These are phyloP conservation scores for Tubosaeta brunneosetosa DNA, from an alignment of 768 basidiomycete genomes.

Conservation along the genomic window DNA sequence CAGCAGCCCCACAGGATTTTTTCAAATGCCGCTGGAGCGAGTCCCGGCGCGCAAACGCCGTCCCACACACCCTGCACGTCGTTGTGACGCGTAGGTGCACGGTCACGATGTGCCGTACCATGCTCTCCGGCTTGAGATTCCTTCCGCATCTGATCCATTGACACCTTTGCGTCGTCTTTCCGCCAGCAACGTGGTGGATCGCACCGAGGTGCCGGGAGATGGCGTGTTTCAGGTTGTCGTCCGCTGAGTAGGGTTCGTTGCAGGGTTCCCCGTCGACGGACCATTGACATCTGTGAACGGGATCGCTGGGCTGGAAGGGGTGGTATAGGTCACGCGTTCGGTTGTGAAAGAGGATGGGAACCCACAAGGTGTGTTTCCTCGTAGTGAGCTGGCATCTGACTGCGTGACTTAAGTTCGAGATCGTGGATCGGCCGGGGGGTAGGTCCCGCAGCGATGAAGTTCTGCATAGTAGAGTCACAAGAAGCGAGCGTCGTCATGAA, in stretches of 20 bases:
- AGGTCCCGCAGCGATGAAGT: no score
- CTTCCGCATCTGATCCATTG: constrained; percentile 18
- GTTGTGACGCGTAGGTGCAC: constrained; percentile 17
- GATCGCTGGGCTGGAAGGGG: constrained; percentile 1
- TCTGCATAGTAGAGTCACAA: neutral
- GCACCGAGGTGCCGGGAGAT: constrained; percentile 10
- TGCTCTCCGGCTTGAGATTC: constrained; percentile 23
- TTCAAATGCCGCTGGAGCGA: constrained; percentile 23
- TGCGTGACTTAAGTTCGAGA: neutral
- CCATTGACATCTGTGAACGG: constrained; percentile 8
- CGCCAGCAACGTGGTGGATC: constrained; percentile 4
- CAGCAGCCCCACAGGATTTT: constrained; percentile 11
- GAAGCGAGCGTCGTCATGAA: neutral
- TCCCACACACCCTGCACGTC: constrained; percentile 17
- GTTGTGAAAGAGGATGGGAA: neutral
- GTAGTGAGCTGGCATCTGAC: neutral
- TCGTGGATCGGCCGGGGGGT: neutral
- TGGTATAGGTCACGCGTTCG: neutral
- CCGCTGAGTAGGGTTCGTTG: neutral
- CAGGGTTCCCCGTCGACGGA: constrained; percentile 5
- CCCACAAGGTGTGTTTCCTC: constrained; percentile 1
- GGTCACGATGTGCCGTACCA: constrained; percentile 19
- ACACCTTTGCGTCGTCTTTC: constrained; percentile 10
- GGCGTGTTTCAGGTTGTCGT: constrained; percentile 8
- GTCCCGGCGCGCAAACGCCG: constrained; percentile 23